phyloP scores from a whole-genome alignment of 2,329 filamentous ascomycete genomes.

The Dothideomycetidae sp. region DNA sequence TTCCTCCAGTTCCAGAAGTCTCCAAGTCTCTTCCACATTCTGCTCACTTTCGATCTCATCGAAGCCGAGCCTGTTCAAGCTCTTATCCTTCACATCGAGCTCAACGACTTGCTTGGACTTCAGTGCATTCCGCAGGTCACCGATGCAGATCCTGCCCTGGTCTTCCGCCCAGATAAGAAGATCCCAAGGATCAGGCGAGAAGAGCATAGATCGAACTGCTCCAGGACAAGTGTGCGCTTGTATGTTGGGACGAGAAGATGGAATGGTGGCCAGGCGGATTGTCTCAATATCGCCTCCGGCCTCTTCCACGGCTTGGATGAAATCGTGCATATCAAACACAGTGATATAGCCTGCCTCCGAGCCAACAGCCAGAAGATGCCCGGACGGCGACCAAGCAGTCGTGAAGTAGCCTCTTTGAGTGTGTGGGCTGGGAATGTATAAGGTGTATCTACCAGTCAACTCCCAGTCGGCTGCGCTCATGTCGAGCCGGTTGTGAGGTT shows the following conservation, averaged over 20 bases:
- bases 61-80: constrained; percentile 42
- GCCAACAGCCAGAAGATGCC: constrained; percentile 57
- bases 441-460: constrained; percentile 26
- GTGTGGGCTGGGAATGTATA: constrained; percentile 27
- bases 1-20: constrained; percentile 8
- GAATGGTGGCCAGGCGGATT: constrained; percentile 60
- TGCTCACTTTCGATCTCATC: constrained; percentile 29
- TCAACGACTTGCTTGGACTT: constrained; percentile 53
- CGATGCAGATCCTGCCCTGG: constrained; percentile 58
- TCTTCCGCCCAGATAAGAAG: constrained; percentile 91
- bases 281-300: constrained; percentile 35
- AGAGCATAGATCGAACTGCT: constrained; percentile 80
- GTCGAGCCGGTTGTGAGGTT: constrained; percentile 25
- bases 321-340: constrained; percentile 47
- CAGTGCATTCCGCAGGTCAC: constrained; percentile 56
- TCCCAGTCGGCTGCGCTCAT: constrained; percentile 26
- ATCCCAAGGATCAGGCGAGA: constrained; percentile 80
- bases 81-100: constrained; percentile 43
- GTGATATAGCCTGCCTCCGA: constrained; percentile 71
- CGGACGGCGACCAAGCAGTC: constrained; percentile 60
- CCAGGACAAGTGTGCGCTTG: constrained; percentile 37
- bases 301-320: constrained; percentile 17
- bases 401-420: constrained; percentile 52
- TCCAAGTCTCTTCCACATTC: constrained; percentile 9
- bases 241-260: constrained; percentile 55